Evolutionary conservation across 2,329 filamentous ascomycete species (phyloP), one percentile per base, ranked within the genome.

Genomic region (Drechslera avenae): DNA sequence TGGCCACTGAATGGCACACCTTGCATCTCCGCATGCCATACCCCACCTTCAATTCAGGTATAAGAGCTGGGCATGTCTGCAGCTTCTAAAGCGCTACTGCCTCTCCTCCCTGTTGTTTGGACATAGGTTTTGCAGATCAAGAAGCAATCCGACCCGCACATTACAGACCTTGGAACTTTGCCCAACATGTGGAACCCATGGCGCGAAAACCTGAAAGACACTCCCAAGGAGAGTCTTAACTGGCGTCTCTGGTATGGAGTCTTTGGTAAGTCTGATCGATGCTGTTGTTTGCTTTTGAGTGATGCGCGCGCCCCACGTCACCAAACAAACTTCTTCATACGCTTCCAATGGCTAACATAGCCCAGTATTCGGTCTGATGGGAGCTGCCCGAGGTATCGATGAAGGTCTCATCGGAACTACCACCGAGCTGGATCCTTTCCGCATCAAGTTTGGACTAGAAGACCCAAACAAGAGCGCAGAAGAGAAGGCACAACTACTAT

Each of bases 211-310:
- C 72, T 87, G 55, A 77, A 85, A 40, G 82, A 83, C 51, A 87
- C 89, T 53, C 89, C 89, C 4, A 81, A 81, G 47, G 83, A 88
- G 66, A 82, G 86, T 55, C 83, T 91, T 71, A 92, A 92, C 75
- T 91, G 87, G 87, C 80, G 84, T 36, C 79, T 92, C 54, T 91
- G 87, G 86, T 90, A 89, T 72, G 86, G 88, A 34, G 87, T 91
- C 46, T 68, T 89, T 40, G 71, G 71, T 73, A 60, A 49, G 69
- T 28, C 2, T 10, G 4, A 2, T 7, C 8, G 16, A 10, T 5
- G 5, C 9, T 13, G 5, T n/a, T 23, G 16, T 32, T 16, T 21
- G 13, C 5, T 23, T 5, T 28, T 10, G 26, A 28, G 26, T 28
- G 7, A 14, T 21, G 21, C 21, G 21, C 21, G 21, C 21, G 21